Percentiles rank a stretch among this genome's conserved stretches.
Evolutionary conservation across 352 stramenopile genomes (phyloP).

Genomic region (Stramenopiles sp.): DNA sequence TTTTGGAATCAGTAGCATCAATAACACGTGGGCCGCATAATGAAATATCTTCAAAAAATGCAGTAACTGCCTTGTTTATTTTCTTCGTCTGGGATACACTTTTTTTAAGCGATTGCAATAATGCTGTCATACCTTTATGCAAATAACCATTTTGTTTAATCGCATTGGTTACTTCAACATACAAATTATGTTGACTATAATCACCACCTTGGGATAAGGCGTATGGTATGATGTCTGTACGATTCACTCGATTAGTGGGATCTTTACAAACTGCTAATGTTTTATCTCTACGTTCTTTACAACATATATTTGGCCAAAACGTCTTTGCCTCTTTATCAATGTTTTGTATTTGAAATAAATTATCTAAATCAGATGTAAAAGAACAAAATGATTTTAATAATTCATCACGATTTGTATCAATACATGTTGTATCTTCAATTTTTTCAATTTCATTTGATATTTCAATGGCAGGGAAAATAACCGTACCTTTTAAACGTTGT

Average conservation of each 20-base stretch:
- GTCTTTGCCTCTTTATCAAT: not conserved
- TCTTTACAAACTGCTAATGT: not conserved
- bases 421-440: not conserved
- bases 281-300: not conserved
- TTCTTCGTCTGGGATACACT: not conserved
- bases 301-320: not conserved
- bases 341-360: not conserved
- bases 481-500: not conserved
- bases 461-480: not conserved
- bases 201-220: not conserved
- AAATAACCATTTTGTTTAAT: not conserved
- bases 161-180: not conserved
- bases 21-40: not conserved
- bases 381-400: not conserved
- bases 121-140: not conserved
- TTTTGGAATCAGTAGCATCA: not conserved
- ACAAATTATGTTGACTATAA: slow-evolving; percentile 2
- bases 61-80: not conserved
- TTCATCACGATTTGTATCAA: slow-evolving; percentile 5
- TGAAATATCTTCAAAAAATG: not conserved
- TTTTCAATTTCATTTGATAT: not conserved
- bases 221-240: not conserved
- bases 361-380: not conserved
- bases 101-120: not conserved
- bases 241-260: not conserved